Conservation (phyloP, 768 basidiomycete genomes). For the Omphalotus guepiniiformis region DNA sequence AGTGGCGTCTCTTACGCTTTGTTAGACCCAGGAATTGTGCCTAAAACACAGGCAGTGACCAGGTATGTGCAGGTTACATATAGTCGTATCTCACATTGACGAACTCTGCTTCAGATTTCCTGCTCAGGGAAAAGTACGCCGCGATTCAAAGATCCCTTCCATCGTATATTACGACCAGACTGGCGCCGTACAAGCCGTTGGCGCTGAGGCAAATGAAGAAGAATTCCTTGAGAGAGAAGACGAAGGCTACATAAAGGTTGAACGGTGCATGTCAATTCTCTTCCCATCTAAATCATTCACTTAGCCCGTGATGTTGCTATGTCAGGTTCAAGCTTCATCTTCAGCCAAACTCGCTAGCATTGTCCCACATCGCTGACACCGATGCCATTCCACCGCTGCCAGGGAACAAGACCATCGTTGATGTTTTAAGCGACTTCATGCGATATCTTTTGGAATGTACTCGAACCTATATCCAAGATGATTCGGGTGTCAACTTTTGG, state of each 20-base stretch:
- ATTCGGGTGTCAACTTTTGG: constrained; percentile 46
- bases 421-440: constrained; percentile 49
- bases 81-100: not conserved
- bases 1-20: constrained; percentile 24
- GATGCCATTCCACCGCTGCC: constrained; percentile 45
- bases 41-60: constrained; percentile 21
- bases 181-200: constrained; percentile 35
- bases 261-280: constrained; percentile 32
- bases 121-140: constrained; percentile 34
- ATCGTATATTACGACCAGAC: constrained; percentile 41
- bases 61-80: not conserved
- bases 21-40: constrained; percentile 37
- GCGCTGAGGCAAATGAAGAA: constrained; percentile 38
- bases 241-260: constrained; percentile 40
- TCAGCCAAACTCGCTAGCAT: constrained; percentile 22
- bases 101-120: constrained; percentile 33
- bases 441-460: constrained; percentile 42
- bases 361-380: constrained; percentile 8
- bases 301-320: constrained; percentile 25
- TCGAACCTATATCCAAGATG: constrained; percentile 42
- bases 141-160: constrained; percentile 46
- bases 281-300: constrained; percentile 1
- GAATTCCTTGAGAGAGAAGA: constrained; percentile 33
- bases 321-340: constrained; percentile 37
- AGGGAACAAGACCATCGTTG: constrained; percentile 31